Conservation (phyloP, 2,329 filamentous ascomycete species). For the Cercospora sp. region DNA sequence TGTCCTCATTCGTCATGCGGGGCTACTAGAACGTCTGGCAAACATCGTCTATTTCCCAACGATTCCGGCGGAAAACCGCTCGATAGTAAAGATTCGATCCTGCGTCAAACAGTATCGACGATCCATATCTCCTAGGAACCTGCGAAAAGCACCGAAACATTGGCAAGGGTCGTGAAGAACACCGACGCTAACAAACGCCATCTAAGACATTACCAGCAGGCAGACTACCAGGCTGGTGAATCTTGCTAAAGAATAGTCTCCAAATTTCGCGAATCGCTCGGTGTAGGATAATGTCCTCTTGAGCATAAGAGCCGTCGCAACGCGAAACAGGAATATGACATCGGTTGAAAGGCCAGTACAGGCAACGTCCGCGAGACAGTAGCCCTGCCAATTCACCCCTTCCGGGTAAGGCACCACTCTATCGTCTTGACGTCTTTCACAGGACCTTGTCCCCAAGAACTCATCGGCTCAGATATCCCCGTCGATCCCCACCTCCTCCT, state of each 20-base stretch:
- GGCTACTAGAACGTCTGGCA: neutral
- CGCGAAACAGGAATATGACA: neutral
- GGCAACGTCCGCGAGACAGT: neutral
- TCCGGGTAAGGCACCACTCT: neutral
- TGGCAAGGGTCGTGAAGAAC: neutral
- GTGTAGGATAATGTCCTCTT: neutral
- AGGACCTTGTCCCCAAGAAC: neutral
- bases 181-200: neutral
- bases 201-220: neutral
- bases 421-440: neutral
- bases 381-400: neutral
- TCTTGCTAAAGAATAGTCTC: neutral
- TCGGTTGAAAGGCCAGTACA: neutral
- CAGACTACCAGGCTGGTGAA: neutral
- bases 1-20: neutral
- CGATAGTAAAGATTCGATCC: neutral
- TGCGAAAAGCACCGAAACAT: neutral
- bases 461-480: neutral
- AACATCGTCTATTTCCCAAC: neutral
- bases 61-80: neutral
- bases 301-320: neutral
- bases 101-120: neutral
- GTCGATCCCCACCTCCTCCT: slow-evolving; percentile 40
- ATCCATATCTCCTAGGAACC: neutral
- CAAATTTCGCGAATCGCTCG: neutral